phyloP scores from a whole-genome alignment of 306 rosid species.

The Cotoneaster glaucophyllus region DNA sequence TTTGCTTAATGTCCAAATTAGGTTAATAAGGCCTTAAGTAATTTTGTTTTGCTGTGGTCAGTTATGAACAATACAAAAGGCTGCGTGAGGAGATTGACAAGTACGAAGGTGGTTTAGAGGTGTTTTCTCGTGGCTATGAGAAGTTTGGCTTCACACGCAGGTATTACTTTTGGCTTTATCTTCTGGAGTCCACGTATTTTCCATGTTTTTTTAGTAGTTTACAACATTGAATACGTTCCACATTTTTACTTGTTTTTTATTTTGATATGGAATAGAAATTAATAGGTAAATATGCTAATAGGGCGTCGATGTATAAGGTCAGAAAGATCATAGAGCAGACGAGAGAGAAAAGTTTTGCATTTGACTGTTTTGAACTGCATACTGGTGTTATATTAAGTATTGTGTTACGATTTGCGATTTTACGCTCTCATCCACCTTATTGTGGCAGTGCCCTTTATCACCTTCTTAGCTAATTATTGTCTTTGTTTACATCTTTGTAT shows the following conservation, averaged over 20 bases:
- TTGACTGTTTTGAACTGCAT: neutral
- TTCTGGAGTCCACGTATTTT: neutral
- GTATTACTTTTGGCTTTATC: constrained; percentile 29
- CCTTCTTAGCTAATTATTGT: neutral
- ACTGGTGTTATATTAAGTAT: neutral
- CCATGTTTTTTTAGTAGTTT: neutral
- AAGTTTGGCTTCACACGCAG: constrained; percentile 85
- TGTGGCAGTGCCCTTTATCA: neutral
- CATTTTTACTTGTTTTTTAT: neutral
- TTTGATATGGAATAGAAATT: neutral
- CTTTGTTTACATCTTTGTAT: neutral
- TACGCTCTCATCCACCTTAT: neutral
- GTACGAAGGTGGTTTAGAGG: constrained; percentile 90
- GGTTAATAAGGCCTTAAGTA: constrained; percentile 3
- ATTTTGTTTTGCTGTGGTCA: constrained; percentile 27
- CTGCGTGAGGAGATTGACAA: constrained; percentile 71
- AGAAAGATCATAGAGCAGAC: neutral
- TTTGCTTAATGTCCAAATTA: neutral
- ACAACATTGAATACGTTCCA: neutral
- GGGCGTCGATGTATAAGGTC: neutral
- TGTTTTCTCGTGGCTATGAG: constrained; percentile 94
- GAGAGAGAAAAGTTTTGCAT: neutral
- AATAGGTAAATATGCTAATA: neutral
- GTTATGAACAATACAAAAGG: constrained; percentile 70
- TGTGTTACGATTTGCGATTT: neutral